Evolutionary conservation across 768 basidiomycete genomes (phyloP), one percentile per base, ranked within the genome.

Genomic region (Leucosporidium creatinivorum): DNA sequence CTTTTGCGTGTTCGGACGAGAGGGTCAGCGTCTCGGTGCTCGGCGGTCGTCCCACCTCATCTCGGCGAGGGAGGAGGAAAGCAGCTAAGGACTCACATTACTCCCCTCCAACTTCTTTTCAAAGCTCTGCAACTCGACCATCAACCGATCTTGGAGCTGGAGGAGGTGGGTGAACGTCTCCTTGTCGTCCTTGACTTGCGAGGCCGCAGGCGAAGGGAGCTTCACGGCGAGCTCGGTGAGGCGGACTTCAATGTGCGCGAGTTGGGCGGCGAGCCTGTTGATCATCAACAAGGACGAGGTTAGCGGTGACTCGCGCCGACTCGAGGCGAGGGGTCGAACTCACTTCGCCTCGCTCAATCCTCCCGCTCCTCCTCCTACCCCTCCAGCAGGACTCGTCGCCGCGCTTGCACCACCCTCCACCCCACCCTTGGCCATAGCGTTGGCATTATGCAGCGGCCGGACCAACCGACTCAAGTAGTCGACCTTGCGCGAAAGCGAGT

Each of bases 401-500:
- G n/a, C n/a, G n/a, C n/a, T n/a, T n/a, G 39, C 39, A 44, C 3
- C 15, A 13, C 39, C 39, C 2, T 44, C 39, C 39, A 44, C 39
- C 3, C 39, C 39, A 44, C 39, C 39, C 39, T 44, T 44, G 13
- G 39, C 39, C 10, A 44, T 13, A 17, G 39, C 39, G 39, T 44
- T 44, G 39, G 39, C 39, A 13, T 44, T 44, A 13, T 44, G 39
- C 8, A 44, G 13, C 59, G 21, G 57, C 17, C 44, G 36, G 19
- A 57, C 44, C 39, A 49, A 57, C 36, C 28, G 58, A 19, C 58
- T 44, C 31, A 73, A 31, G 10, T 48, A 58, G 58, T 75, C 74
- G 26, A 75, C 63, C 47, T 65, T 65, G 31, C 63, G 61, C 13
- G 74, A 58, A n/a, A 75, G 66, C n/a, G 69, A 69, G 57, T 73